Evolutionary conservation across 176 grass and related monocot genomes (phyloP).

Genomic region (Cenchrus purpureus): DNA sequence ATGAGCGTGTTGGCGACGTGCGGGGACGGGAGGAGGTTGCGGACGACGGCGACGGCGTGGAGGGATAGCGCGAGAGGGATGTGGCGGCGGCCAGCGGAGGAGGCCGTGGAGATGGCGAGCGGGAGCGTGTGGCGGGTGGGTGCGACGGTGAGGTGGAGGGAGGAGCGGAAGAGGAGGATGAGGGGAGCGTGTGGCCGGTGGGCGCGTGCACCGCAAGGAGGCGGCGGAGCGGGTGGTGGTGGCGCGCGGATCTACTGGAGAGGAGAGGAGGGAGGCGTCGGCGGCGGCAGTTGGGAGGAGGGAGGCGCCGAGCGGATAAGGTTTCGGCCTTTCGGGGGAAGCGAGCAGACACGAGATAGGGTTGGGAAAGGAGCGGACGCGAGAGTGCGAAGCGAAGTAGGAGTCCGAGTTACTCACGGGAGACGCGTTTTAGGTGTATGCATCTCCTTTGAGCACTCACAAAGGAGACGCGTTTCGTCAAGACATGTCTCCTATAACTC

Average conservation of each 20-base stretch:
- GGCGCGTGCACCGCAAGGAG: conserved; percentile 43
- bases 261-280: too few species aligned
- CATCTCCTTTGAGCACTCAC: too few species aligned
- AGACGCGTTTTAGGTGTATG: too few species aligned
- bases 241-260: not conserved
- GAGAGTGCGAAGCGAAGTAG: too few species aligned
- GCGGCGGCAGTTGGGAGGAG: too few species aligned
- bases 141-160: conserved; percentile 38
- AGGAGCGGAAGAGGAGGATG: conserved; percentile 60
- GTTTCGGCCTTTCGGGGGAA: too few species aligned
- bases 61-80: conserved; percentile 55
- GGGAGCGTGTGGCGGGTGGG: conserved; percentile 47
- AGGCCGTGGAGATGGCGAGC: conserved; percentile 45
- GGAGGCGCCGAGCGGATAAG: too few species aligned
- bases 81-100: conserved; percentile 17
- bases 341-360: too few species aligned
- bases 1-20: conserved; percentile 62
- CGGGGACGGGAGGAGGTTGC: conserved; percentile 42
- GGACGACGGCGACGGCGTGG: conserved; percentile 23
- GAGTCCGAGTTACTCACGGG: too few species aligned
- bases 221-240: conserved; percentile 20
- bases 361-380: too few species aligned
- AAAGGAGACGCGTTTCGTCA: too few species aligned
- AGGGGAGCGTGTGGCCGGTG: conserved; percentile 21
- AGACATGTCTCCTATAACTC: too few species aligned